Base-by-base conservation (phyloP, 2,329 filamentous ascomycete species). In the Pseudocercospora cruenta region DNA sequence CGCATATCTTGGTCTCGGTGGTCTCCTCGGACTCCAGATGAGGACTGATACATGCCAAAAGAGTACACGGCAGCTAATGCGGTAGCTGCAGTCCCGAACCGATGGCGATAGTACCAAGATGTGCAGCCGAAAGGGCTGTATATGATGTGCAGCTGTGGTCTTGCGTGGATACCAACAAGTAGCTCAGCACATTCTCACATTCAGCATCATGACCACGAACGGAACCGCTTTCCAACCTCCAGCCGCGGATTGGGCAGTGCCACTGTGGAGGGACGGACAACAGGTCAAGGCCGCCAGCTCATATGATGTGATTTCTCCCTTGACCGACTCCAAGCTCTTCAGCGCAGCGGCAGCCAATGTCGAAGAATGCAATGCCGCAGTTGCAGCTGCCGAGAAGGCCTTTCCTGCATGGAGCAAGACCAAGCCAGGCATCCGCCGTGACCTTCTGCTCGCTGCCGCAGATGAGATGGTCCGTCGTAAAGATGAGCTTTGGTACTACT, bases 381-480 rank as follows among this genome's bases (percentile, higher is more conserved):
- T 85, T n/a, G 78, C 79, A 10, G 85, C 88, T n/a, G 90, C 91
- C 0, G 81, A 87, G 22, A 81, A 83, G n/a, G 91, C 92, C 0
- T 89, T 91, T 76, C 84, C 84, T 43, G 79, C 83, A 62, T 95
- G 92, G 92, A 83, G 84, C 57, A 85, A 84, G 70, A 86, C 85
- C 1, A 87, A 86, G 51, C 85, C 88, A 1, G 73, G 81, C n/a
- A 75, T 83, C 24, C 88, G 91, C 33, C 87, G 91, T 33, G 86
- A 91, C 69, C 86, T 94, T 66, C 84, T 95, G 67, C 80, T 90
- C 63, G 87, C 86, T 75, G 88, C 90, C 0, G 88, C 89, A 14
- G 86, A 88, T 5, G 78, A 93, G 43, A 80, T 93, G 67, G 80
- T 85, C 47, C 78, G 77, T 36, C 85, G 89, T 9, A 81, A 82